Evolutionary conservation across 2,329 filamentous ascomycete species (phyloP), one percentile per base, ranked within the genome.

Genomic region (Podosphaera fusca): DNA sequence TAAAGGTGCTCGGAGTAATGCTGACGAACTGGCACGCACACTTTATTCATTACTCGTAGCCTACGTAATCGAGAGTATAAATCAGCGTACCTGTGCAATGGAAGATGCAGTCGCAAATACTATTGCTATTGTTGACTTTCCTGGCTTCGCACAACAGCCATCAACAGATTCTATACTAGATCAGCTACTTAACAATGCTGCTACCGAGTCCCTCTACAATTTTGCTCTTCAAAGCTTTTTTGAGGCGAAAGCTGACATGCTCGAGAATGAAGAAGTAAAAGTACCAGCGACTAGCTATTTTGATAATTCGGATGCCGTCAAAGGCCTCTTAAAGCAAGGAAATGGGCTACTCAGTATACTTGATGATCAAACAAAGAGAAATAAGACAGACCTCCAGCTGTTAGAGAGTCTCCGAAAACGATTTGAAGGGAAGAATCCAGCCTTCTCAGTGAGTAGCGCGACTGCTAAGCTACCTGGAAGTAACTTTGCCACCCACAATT

Each of bases 221-320:
- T 82, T 95, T 64, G 89, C 88, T 38, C 75, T 96, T 31, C 89
- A 95, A 67, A 94, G 85, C 69, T 96, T 98, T 71, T 98, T 96
- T 68, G 89, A 95, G 66, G 82, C 84, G 63, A 94, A 92, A 69
- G 88, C 89, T 0, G 90, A 96, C 60, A 80, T 94, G 71, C 76
- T 98, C 30, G 92, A 98, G 67, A 88, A 84, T 1, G 92, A 98
- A 68, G 92, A 98, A 67, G 87, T 98, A 40, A 81, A 76, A 36
- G 87, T 98, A 2, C 79, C 89, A 1, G 83, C 89, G 0, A 95
- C 90, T 0, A 95, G 87, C 71, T 98, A 96, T 70, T 98, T 95
- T 64, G 92, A 98, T 70, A 98, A 96, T 69, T 88, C 86, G 0
- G 92, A 96, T 68, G 88, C 90, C 8, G 88, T 95, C 59, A 87